Evolutionary conservation across 2,329 filamentous ascomycete genomes (phyloP), one percentile per base, ranked within the genome.

Genomic region (Bisporella sp.): DNA sequence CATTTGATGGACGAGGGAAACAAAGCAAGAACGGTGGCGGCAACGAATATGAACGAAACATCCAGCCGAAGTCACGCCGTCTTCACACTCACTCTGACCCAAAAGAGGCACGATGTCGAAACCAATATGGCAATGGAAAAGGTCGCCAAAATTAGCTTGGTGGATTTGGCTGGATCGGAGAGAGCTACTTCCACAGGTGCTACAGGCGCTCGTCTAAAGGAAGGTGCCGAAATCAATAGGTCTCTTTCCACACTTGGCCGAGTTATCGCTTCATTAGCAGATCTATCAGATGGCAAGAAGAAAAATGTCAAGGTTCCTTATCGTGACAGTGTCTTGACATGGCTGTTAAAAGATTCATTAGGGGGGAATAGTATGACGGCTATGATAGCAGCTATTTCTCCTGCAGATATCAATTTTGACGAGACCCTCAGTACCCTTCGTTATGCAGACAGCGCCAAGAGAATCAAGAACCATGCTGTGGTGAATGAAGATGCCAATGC

Each of bases 21-120:
- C 75, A 99, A 99, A 71, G 93, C 93, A 33, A 81, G 93, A 75
- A 99, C 93, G 0, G 93, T 99, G 39, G 93, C 93, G 3, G 93
- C 93, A 6, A 99, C 93, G 39, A 99, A 97, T 78, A 99, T 99
- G 93, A 99, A 99, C 75, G 93, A 97, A 70, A 99, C 95, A 0
- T 96, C 90, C 53, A 96, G 90, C 79, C 85, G 93, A 75, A 97
- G 92, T 66, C 93, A 99, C 69, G 93, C 93, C 40, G 95, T 99
- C 47, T 99, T 99, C 67, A 99, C 95, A 21, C 75, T 99, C 48
- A 97, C 92, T 64, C 75, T 99, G 44, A 96, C 90, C 0, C 93
- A 99, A 68, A 97, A 96, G 69, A 84, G 88, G 54, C 86, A 87
- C 65, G 93, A 99, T 65, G 73, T 80, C 2, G 90, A 96, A 66